Percentiles rank a stretch among this genome's conserved stretches.
Conservation (phyloP, 2,329 filamentous ascomycete species). For the Penicillium griseofulvum region DNA sequence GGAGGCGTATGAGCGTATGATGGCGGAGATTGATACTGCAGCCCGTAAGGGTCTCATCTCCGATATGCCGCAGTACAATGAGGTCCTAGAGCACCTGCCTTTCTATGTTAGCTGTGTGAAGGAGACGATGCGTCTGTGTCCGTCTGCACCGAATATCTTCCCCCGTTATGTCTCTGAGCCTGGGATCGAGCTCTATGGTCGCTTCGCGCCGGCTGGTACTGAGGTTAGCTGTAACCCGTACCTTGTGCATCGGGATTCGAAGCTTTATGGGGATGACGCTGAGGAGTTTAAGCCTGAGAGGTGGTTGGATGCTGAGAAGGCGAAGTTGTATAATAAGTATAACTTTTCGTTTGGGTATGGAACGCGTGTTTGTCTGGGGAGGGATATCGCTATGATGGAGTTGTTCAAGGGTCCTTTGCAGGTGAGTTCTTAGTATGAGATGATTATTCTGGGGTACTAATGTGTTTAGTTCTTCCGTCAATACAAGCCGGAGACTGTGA, state of each 20-base stretch:
- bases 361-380: slow-evolving; percentile 48
- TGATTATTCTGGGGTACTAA: not conserved
- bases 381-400: slow-evolving; percentile 54
- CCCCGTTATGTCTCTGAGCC: slow-evolving; percentile 44
- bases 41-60: slow-evolving; percentile 32
- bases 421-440: slow-evolving; percentile 17
- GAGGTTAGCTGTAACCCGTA: slow-evolving; percentile 52
- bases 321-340: slow-evolving; percentile 48
- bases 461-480: slow-evolving; percentile 31
- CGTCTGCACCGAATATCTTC: slow-evolving; percentile 53
- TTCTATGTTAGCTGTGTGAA: slow-evolving; percentile 53
- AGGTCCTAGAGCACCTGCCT: slow-evolving; percentile 44
- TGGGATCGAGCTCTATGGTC: slow-evolving; percentile 40
- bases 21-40: slow-evolving; percentile 47
- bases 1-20: slow-evolving; percentile 47
- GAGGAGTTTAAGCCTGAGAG: slow-evolving; percentile 43
- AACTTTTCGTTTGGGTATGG: slow-evolving; percentile 54
- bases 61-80: slow-evolving; percentile 42
- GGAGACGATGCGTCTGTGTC: slow-evolving; percentile 52
- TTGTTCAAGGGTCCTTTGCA: slow-evolving; percentile 47
- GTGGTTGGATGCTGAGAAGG: slow-evolving; percentile 40
- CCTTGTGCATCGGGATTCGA: slow-evolving; percentile 46
- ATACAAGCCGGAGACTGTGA: slow-evolving; percentile 23
- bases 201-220: slow-evolving; percentile 41
- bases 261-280: slow-evolving; percentile 43